A percentile compares a stretch with the other conserved stretches of the same genome.
Conservation (phyloP, 192 early-diverging fungal genomes). For the Dispira parvispora region DNA sequence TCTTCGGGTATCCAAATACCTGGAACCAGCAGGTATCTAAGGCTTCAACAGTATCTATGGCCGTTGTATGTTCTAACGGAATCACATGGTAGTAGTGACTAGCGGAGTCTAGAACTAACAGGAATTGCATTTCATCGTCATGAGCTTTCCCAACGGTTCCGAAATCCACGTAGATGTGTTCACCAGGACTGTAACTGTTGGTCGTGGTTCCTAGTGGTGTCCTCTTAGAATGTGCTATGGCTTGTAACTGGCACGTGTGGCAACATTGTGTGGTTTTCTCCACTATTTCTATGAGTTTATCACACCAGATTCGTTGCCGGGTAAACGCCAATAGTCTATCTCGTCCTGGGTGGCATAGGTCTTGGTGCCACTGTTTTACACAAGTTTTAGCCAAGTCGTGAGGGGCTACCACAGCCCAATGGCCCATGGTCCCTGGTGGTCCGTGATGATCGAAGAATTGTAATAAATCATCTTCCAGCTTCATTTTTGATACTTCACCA, state of each 20-base stretch:
- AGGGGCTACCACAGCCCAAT: background rate
- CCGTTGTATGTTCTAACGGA: constrained; percentile 7
- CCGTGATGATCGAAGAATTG: background rate
- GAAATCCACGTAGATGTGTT: constrained; percentile 17
- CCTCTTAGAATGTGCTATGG: background rate
- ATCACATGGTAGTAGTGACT: constrained; percentile 12
- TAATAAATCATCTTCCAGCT: background rate
- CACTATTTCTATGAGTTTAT: background rate
- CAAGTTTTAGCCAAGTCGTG: background rate
- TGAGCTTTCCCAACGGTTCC: constrained; percentile 9
- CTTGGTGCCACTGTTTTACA: background rate
- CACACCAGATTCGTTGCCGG: constrained; percentile 1
- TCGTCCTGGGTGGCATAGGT: background rate
- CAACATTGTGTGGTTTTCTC: background rate
- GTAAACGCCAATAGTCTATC: background rate
- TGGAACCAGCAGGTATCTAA: constrained; percentile 10
- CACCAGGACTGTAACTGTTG: background rate
- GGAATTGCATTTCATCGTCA: constrained; percentile 1
- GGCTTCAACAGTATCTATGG: background rate
- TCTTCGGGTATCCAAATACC: too few relatives aligned
- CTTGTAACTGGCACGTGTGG: constrained; percentile 13
- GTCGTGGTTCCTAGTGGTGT: constrained; percentile 7
- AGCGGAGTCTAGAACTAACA: constrained; percentile 11
- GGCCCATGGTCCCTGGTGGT: background rate
- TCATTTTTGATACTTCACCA: background rate